Percentiles rank a stretch among this genome's conserved stretches.
These are phyloP conservation scores for Gnaphalium uliginosum DNA, from an alignment of 129 eudicot species.

Conservation along the genomic window DNA sequence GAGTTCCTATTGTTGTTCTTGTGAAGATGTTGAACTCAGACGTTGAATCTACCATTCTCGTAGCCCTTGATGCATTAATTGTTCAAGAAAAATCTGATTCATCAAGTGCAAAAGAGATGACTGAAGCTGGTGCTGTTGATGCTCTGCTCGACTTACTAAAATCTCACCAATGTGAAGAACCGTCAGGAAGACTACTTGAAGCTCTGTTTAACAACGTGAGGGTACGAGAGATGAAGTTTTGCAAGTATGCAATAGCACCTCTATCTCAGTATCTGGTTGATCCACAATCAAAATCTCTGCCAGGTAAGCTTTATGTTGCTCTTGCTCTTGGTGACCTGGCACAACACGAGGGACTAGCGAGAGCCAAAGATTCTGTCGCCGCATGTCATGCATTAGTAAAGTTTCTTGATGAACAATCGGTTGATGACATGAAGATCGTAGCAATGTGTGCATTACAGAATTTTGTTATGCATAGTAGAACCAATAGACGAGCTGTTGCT, in stretches of 20 bases:
- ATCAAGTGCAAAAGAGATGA: constrained; percentile 62
- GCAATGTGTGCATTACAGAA: constrained; percentile 82
- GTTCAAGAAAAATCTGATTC: constrained; percentile 60
- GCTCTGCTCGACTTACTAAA: constrained; percentile 63
- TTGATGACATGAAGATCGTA: constrained; percentile 71
- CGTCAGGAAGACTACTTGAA: constrained; percentile 68
- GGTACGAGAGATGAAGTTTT: constrained; percentile 65
- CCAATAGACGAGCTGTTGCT: constrained; percentile 79
- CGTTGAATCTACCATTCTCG: constrained; percentile 39
- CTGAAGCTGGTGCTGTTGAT: constrained; percentile 72
- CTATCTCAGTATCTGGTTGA: constrained; percentile 71
- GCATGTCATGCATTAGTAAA: constrained; percentile 72
- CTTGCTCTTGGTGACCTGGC: constrained; percentile 85
- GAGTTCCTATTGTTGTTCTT: constrained; percentile 67
- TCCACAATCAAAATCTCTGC: constrained; percentile 63
- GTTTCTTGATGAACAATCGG: constrained; percentile 65
- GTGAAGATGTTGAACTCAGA: constrained; percentile 70
- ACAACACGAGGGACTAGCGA: constrained; percentile 69
- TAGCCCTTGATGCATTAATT: constrained; percentile 63
- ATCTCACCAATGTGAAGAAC: constrained; percentile 79
- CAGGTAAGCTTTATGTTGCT: constrained; percentile 71
- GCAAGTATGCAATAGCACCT: constrained; percentile 69
- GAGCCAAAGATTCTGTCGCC: constrained; percentile 56
- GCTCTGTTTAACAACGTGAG: constrained; percentile 57
- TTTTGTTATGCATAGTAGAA: constrained; percentile 73